These are phyloP conservation scores for Spathaspora hagerdaliae DNA, from an alignment of 805 yeast genomes.

Conservation along the genomic window DNA sequence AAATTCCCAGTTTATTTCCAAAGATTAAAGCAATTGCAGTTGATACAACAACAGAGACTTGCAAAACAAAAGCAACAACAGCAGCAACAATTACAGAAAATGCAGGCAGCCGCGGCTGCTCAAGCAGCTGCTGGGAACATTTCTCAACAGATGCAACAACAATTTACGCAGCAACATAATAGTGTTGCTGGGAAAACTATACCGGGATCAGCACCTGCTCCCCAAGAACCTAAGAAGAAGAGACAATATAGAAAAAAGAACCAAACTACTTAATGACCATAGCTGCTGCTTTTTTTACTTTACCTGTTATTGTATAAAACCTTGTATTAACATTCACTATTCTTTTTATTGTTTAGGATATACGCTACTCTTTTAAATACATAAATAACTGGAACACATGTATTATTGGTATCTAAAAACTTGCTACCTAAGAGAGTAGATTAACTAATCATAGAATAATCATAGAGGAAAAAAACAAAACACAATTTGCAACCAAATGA, in stretches of 20 bases:
- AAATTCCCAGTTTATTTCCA: conserved; percentile 36
- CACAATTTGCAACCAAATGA: neutral
- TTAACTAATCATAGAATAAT: too few relatives aligned
- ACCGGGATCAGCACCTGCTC: conserved; percentile 5
- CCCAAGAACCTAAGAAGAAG: conserved; percentile 10
- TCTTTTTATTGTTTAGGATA: too few relatives aligned
- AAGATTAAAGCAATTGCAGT: conserved; percentile 32
- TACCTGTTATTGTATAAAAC: neutral
- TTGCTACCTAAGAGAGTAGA: too few relatives aligned
- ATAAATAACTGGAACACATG: too few relatives aligned
- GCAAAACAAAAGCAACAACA: conserved; percentile 7
- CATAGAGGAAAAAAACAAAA: too few relatives aligned
- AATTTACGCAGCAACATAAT: conserved; percentile 8
- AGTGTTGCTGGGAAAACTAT: conserved; percentile 8
- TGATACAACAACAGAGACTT: conserved; percentile 23
- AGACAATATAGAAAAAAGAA: conserved; percentile 9
- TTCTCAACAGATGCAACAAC: conserved; percentile 12
- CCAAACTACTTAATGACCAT: neutral
- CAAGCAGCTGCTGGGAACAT: conserved; percentile 3
- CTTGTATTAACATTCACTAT: neutral
- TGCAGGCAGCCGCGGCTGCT: conserved; percentile 10
- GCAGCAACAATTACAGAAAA: conserved; percentile 12
- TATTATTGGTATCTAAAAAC: too few relatives aligned
- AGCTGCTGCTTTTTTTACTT: neutral
- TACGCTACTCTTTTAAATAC: too few relatives aligned